phyloP scores from a whole-genome alignment of 352 stramenopile genomes.

The Lagenidium sp. region DNA sequence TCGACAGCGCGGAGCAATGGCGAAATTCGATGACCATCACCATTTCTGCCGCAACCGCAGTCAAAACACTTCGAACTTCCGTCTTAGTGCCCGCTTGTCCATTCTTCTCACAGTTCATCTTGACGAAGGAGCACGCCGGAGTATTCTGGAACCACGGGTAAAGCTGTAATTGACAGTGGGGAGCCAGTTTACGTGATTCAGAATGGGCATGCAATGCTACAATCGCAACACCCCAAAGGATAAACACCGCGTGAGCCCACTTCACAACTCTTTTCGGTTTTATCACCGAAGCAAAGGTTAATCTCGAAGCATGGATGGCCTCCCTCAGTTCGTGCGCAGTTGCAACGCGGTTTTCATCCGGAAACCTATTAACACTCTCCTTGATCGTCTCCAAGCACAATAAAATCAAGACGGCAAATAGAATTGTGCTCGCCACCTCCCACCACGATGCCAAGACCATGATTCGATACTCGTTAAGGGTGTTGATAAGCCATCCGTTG shows the following conservation, averaged over 20 bases:
- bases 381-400: conserved; percentile 1
- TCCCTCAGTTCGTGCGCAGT: background rate
- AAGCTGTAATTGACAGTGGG: background rate
- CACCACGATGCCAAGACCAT: conserved; percentile 1
- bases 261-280: background rate
- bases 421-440: background rate
- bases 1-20: background rate
- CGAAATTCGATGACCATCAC: background rate
- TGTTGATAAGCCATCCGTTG: conserved; percentile 2
- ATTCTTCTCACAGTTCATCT: background rate
- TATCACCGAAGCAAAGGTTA: background rate
- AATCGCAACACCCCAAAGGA: background rate
- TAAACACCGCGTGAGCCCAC: background rate
- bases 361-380: background rate
- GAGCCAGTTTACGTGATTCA: background rate
- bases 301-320: background rate
- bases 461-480: conserved; percentile 3
- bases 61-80: background rate
- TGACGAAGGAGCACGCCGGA: background rate
- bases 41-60: background rate
- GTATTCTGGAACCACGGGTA: background rate
- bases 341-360: background rate
- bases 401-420: background rate
- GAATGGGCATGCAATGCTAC: background rate
- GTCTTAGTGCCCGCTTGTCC: background rate